Percentiles rank a stretch among this genome's conserved stretches.
Conservation (phyloP, 805 yeast genomes). For the Pichia phayaonensis region DNA sequence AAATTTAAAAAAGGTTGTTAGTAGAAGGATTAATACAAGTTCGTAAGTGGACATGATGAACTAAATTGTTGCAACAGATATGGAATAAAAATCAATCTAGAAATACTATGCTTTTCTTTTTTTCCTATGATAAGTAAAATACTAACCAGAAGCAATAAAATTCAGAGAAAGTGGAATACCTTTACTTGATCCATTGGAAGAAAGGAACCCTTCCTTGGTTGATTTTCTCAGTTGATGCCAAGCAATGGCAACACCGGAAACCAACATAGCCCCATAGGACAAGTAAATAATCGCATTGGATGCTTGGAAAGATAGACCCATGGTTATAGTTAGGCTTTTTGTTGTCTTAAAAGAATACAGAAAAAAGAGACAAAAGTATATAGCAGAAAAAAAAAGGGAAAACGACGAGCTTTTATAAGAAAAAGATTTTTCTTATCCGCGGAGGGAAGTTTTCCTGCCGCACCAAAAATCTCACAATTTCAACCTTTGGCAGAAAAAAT, state of each 20-base stretch:
- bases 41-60: background rate
- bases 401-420: background rate
- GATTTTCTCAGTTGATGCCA: constrained; percentile 38
- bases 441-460: too few species aligned
- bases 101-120: background rate
- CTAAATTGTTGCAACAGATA: constrained; percentile 1
- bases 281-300: constrained; percentile 59
- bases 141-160: constrained; percentile 85
- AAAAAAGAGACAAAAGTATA: background rate
- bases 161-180: constrained; percentile 80
- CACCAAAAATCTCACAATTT: too few species aligned
- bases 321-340: background rate
- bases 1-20: background rate
- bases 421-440: too few species aligned
- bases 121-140: constrained; percentile 8
- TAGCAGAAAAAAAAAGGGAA: background rate
- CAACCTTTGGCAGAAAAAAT: too few species aligned
- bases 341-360: background rate
- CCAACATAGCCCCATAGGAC: constrained; percentile 47
- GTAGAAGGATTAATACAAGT: background rate
- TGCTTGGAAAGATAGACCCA: constrained; percentile 35
- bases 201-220: constrained; percentile 46
- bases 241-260: constrained; percentile 53
- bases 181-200: constrained; percentile 73
- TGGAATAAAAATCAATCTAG: background rate